Base-by-base conservation (phyloP, 2,329 filamentous ascomycete genomes). In the Berkeleyomyces rouxiae region DNA sequence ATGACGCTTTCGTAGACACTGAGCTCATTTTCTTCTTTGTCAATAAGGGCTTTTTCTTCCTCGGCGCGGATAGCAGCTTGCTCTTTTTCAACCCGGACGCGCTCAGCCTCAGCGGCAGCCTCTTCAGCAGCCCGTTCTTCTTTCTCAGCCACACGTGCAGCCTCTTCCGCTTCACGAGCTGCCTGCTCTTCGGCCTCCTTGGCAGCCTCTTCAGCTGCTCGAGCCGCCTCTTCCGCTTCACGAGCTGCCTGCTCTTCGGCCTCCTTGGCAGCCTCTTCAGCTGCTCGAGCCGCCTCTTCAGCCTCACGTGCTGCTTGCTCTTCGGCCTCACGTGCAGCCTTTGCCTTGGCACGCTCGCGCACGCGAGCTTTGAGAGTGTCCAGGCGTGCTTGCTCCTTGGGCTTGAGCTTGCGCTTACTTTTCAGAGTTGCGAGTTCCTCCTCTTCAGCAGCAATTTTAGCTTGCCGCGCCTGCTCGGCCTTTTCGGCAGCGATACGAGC, bases 301-400 rank as follows among this genome's bases (percentile, higher is more conserved):
- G 67, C 69, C 40, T 57, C 58, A 13, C 58, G 40, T 49, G 58
- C 49, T 39, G 62, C 62, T 43, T 67, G 39, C 61, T 74, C 71
- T 7, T 67, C 68, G 4, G 67, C 69, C 16, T 57, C 58, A 9
- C 58, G 58, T 37, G 62, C 58, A 47, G 61, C 61, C 49, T 61
- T 42, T 16, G 57, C 63, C 33, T 61, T 33, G 7, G 57, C 37
- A 31, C 61, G 58, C 7, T 33, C 37, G 1, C 37, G 65, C 40
- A 70, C 70, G 13, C 70, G 68, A 16, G 68, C 71, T 57, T 71
- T 58, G 11, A 67, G 69, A 9, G 67, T 69, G 57, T 67, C 61
- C 9, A 65, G 44, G 4, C 63, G 63, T 6, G 39, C 36, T 7
- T 58, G 47, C 10, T 65, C 63, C 10, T 62, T 63, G 11, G 49